Conservation (phyloP, 2,329 filamentous ascomycete genomes). For the Alternaria incomplexa region DNA sequence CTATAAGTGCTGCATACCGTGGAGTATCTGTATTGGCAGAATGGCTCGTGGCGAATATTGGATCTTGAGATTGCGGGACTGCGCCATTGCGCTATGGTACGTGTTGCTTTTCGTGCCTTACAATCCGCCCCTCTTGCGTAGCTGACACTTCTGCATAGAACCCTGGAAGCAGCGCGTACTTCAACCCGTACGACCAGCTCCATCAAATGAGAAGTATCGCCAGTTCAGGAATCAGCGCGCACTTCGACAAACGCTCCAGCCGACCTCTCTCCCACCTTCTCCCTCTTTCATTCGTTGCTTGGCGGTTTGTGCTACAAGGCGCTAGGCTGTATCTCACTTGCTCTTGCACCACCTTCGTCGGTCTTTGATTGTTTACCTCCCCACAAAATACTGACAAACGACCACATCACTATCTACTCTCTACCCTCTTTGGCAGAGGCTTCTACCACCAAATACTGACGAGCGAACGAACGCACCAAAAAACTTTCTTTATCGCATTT, state of each 20-base stretch:
- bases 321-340: background rate
- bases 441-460: background rate
- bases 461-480: background rate
- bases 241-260: background rate
- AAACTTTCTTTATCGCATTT: background rate
- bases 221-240: background rate
- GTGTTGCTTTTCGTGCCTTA: background rate
- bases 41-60: background rate
- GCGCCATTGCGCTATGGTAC: background rate
- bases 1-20: background rate
- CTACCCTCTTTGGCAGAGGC: background rate
- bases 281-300: background rate
- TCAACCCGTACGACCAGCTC: background rate
- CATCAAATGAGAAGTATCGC: background rate
- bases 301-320: background rate
- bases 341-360: background rate
- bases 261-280: background rate
- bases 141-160: background rate
- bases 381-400: background rate
- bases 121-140: background rate
- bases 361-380: background rate
- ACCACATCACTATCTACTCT: background rate
- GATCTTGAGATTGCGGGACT: background rate
- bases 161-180: background rate
- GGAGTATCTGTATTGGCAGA: background rate